Evolutionary conservation across 75 land plant genomes (phyloP).

Genomic region (Ceratopteris richardii): DNA sequence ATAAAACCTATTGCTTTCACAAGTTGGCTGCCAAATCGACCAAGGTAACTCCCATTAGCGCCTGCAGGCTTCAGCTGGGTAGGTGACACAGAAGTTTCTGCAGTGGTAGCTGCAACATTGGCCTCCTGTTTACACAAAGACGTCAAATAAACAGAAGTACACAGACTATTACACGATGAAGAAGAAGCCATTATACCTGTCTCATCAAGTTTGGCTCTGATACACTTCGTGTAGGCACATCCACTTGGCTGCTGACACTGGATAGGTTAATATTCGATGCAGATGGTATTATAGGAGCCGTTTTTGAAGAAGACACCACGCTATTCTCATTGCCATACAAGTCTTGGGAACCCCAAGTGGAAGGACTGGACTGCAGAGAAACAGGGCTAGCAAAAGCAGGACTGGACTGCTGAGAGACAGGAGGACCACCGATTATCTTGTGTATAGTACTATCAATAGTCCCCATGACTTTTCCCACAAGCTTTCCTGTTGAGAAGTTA

Average conservation of each 20-base stretch:
- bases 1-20: conserved; percentile 67
- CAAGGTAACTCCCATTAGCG: conserved; percentile 39
- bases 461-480: conserved; percentile 58
- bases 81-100: too few relatives aligned
- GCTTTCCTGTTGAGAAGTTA: conserved; percentile 66
- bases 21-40: conserved; percentile 51
- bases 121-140: too few relatives aligned
- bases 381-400: too few relatives aligned
- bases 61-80: too few relatives aligned
- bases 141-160: too few relatives aligned
- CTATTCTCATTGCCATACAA: conserved; percentile 22
- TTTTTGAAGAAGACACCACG: conserved; percentile 42
- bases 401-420: conserved; percentile 24
- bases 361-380: conserved; percentile 19
- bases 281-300: conserved; percentile 55
- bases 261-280: conserved; percentile 60
- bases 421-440: conserved; percentile 72
- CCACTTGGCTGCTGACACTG: conserved; percentile 30
- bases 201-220: conserved; percentile 88
- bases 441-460: conserved; percentile 73
- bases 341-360: conserved; percentile 11
- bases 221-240: conserved; percentile 56
- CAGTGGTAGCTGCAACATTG: too few relatives aligned
- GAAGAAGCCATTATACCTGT: conserved; percentile 61
- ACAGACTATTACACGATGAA: too few relatives aligned